Evolutionary conservation across 805 yeast genomes (phyloP).

Genomic region (Saccharomycopsis babjevae): DNA sequence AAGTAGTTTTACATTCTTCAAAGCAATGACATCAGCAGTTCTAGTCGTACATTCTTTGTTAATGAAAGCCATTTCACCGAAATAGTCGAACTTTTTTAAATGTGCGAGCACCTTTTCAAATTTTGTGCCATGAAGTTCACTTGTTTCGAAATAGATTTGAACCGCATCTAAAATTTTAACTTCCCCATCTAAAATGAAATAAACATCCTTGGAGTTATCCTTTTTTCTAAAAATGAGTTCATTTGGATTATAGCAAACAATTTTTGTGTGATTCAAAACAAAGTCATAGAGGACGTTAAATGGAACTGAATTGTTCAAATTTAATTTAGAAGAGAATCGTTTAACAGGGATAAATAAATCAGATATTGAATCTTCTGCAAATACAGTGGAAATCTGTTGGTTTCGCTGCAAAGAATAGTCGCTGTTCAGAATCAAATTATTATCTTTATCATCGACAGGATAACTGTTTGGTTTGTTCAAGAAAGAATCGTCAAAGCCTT

Average conservation of each 20-base stretch:
- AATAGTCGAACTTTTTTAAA: conserved; percentile 51
- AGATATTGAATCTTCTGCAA: background rate
- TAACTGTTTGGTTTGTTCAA: background rate
- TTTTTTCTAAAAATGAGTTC: conserved; percentile 53
- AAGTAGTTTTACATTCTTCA: conserved; percentile 48
- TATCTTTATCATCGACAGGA: too few relatives aligned
- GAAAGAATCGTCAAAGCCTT: background rate
- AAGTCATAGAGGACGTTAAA: conserved; percentile 5
- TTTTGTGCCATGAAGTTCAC: conserved; percentile 16
- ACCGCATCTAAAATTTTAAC: conserved; percentile 51
- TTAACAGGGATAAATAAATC: conserved; percentile 4
- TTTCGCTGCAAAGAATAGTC: background rate
- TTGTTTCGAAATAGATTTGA: conserved; percentile 20
- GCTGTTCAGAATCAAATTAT: background rate
- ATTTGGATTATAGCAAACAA: conserved; percentile 32
- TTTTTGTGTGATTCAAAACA: background rate
- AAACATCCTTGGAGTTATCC: conserved; percentile 52
- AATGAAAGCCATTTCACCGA: conserved; percentile 71
- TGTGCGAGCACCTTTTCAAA: conserved; percentile 43
- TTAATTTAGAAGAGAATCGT: conserved; percentile 1
- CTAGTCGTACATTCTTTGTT: conserved; percentile 28
- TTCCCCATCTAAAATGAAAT: conserved; percentile 56
- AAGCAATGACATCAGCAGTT: conserved; percentile 56
- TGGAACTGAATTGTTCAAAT: conserved; percentile 1
- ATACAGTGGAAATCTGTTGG: background rate